These are phyloP conservation scores for Pelagophyceae sp. DNA, from an alignment of 352 stramenopile species.

Conservation along the genomic window DNA sequence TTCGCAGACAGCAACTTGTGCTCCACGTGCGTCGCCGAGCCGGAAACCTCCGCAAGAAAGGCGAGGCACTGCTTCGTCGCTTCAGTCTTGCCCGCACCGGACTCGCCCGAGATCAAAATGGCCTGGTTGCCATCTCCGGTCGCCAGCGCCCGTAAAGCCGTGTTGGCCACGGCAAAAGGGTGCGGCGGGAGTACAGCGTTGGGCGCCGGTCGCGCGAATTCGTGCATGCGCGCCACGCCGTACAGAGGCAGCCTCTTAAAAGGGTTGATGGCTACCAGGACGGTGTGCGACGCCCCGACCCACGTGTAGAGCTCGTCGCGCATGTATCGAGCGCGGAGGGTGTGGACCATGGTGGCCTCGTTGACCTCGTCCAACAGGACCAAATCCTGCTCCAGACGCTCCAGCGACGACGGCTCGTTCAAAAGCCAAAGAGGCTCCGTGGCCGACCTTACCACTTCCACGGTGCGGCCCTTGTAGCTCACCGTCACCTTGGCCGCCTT, in stretches of 20 bases:
- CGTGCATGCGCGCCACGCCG: slow-evolving; percentile 33
- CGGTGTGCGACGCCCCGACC: slow-evolving; percentile 46
- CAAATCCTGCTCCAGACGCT: slow-evolving; percentile 43
- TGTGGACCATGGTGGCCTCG: slow-evolving; percentile 50
- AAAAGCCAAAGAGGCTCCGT: slow-evolving; percentile 34
- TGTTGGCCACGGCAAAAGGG: slow-evolving; percentile 76
- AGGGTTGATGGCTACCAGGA: slow-evolving; percentile 54
- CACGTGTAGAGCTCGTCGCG: slow-evolving; percentile 84
- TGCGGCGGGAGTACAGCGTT: slow-evolving; percentile 61
- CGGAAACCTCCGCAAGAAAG: slow-evolving; percentile 74
- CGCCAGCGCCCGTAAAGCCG: slow-evolving; percentile 68
- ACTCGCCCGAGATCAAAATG: slow-evolving; percentile 78
- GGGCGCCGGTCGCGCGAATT: slow-evolving; percentile 37
- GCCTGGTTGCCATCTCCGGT: slow-evolving; percentile 60
- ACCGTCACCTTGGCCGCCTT: slow-evolving; percentile 23
- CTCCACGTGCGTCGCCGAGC: slow-evolving; percentile 35
- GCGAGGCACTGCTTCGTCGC: slow-evolving; percentile 84
- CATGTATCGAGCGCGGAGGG: slow-evolving; percentile 75
- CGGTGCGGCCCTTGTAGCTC: no score
- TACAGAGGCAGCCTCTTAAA: slow-evolving; percentile 37
- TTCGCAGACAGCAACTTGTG: slow-evolving; percentile 79
- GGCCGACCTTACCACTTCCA: slow-evolving; percentile 22
- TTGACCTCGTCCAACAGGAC: slow-evolving; percentile 49
- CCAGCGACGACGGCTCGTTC: slow-evolving; percentile 27
- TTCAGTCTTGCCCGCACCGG: slow-evolving; percentile 77